phyloP scores from a whole-genome alignment of 2,329 filamentous ascomycete genomes.

The Simplicillium aogashimaense region DNA sequence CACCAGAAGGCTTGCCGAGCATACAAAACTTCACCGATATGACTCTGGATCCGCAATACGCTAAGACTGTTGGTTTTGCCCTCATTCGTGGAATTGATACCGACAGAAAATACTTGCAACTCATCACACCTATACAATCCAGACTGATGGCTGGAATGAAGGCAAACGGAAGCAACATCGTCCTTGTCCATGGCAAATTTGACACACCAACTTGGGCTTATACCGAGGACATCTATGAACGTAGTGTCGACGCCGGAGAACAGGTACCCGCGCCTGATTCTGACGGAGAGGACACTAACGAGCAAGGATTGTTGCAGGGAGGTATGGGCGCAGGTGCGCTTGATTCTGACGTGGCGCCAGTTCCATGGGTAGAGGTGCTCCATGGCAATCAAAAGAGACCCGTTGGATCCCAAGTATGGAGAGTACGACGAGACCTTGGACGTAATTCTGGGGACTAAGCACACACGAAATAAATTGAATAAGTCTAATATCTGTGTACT shows the following conservation, averaged over 20 bases:
- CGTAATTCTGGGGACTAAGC: conserved; percentile 18
- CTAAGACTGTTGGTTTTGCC: conserved; percentile 51
- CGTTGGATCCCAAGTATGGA: conserved; percentile 51
- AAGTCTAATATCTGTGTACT: neutral
- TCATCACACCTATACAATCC: conserved; percentile 50
- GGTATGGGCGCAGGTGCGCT: conserved; percentile 23
- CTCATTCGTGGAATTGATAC: conserved; percentile 62
- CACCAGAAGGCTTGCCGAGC: conserved; percentile 50
- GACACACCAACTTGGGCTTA: conserved; percentile 63
- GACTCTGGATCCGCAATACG: conserved; percentile 49
- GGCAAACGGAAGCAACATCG: conserved; percentile 36
- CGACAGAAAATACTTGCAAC: conserved; percentile 41
- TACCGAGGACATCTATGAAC: conserved; percentile 47
- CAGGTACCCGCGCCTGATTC: too few species aligned
- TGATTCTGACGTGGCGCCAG: conserved; percentile 19
- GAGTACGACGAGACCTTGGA: conserved; percentile 53
- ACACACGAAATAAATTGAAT: neutral
- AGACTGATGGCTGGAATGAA: conserved; percentile 22
- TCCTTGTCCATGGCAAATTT: conserved; percentile 59
- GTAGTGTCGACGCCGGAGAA: conserved; percentile 13
- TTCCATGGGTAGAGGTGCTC: conserved; percentile 52
- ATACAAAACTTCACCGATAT: conserved; percentile 44
- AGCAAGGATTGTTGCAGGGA: conserved; percentile 19
- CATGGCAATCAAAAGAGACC: conserved; percentile 44
- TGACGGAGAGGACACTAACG: conserved; percentile 16